Conservation (phyloP, 805 yeast genomes). For the Candida yuanshanica region DNA sequence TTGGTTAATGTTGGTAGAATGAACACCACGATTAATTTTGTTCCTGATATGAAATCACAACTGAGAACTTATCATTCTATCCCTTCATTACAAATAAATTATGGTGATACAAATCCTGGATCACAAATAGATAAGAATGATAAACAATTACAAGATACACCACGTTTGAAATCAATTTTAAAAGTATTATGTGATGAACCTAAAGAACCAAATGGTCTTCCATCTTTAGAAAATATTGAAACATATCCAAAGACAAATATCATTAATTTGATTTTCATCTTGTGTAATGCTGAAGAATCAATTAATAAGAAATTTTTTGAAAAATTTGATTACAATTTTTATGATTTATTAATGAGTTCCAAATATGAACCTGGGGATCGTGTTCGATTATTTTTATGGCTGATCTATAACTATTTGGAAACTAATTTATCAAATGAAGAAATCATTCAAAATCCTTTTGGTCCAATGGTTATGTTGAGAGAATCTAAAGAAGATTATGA, state of each 20-base stretch:
- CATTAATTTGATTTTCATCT: slow-evolving; percentile 66
- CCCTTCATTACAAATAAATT: slow-evolving; percentile 76
- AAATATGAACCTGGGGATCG: slow-evolving; percentile 58
- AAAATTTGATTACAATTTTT: slow-evolving; percentile 43
- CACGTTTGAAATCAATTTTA: slow-evolving; percentile 81
- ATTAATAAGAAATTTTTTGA: slow-evolving; percentile 33
- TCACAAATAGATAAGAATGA: slow-evolving; percentile 37
- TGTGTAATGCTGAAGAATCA: slow-evolving; percentile 59
- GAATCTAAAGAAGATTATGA: slow-evolving; percentile 27
- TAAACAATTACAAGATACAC: slow-evolving; percentile 90
- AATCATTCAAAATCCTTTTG: slow-evolving; percentile 54
- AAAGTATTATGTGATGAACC: slow-evolving; percentile 80
- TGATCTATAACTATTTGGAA: slow-evolving; percentile 74
- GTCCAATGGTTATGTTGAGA: slow-evolving; percentile 26
- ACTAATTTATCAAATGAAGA: slow-evolving; percentile 54
- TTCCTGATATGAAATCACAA: slow-evolving; percentile 92
- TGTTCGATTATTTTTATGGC: slow-evolving; percentile 75
- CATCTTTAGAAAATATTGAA: slow-evolving; percentile 37
- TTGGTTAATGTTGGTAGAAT: slow-evolving; percentile 88
- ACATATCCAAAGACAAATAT: slow-evolving; percentile 51
- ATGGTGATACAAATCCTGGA: slow-evolving; percentile 24
- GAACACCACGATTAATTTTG: slow-evolving; percentile 93
- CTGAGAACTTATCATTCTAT: slow-evolving; percentile 90
- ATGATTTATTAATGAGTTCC: slow-evolving; percentile 67
- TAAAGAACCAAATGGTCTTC: slow-evolving; percentile 40